Conservation (phyloP, 2,329 filamentous ascomycete species). For the Escovopsis sp. region DNA sequence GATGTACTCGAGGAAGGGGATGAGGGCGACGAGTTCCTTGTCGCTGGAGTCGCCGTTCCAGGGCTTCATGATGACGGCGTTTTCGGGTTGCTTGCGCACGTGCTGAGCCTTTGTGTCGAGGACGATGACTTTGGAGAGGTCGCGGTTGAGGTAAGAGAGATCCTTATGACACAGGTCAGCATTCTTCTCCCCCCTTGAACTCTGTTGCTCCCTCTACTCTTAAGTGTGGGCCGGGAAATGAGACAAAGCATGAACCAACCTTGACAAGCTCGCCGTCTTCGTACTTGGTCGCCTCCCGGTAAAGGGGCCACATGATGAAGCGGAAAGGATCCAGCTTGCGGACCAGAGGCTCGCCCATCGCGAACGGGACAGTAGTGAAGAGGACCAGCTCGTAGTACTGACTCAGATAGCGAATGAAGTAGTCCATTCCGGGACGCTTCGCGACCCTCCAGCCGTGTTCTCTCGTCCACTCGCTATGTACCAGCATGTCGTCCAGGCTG, state of each 20-base stretch:
- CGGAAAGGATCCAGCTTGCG: conserved; percentile 90
- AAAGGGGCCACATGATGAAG: conserved; percentile 89
- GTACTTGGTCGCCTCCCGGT: conserved; percentile 92
- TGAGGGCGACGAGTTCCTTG: conserved; percentile 72
- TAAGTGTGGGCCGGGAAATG: no score
- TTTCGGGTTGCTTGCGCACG: conserved; percentile 84
- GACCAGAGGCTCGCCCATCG: conserved; percentile 73
- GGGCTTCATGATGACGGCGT: conserved; percentile 79
- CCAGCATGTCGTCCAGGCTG: conserved; percentile 81
- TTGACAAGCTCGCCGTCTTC: conserved; percentile 94
- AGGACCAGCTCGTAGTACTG: conserved; percentile 97
- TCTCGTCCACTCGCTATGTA: conserved; percentile 88
- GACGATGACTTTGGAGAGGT: conserved; percentile 88
- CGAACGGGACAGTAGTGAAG: conserved; percentile 78
- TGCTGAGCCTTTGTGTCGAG: conserved; percentile 76
- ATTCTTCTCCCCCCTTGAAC: no score
- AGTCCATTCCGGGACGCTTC: conserved; percentile 89
- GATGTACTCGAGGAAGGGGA: conserved; percentile 95
- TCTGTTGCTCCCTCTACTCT: no score
- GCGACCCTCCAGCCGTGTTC: conserved; percentile 92
- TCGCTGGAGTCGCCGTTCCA: conserved; percentile 79
- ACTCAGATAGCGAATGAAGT: conserved; percentile 90
- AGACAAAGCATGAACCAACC: conserved; percentile 31
- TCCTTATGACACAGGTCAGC: conserved; percentile 42
- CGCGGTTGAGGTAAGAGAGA: conserved; percentile 92